Conservation (phyloP, 768 basidiomycete genomes). For the Boletus eberwhitei region DNA sequence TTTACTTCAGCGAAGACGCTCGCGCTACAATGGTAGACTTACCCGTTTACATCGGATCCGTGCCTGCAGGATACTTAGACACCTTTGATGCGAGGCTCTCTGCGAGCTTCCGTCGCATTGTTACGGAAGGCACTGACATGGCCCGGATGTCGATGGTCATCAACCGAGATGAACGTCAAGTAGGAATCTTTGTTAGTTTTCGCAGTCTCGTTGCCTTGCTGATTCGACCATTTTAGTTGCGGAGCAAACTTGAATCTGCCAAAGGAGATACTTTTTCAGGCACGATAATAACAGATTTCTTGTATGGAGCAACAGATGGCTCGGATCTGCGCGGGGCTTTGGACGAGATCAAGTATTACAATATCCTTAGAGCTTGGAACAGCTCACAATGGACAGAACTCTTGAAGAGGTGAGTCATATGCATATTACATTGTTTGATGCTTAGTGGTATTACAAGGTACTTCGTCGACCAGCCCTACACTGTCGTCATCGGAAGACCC, state of each 20-base stretch:
- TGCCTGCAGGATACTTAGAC: constrained; percentile 79
- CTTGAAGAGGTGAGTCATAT: constrained; percentile 58
- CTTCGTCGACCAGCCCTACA: constrained; percentile 65
- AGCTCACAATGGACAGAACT: constrained; percentile 73
- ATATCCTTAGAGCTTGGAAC: constrained; percentile 65
- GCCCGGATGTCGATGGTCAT: constrained; percentile 84
- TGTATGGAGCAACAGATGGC: constrained; percentile 83
- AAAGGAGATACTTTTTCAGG: constrained; percentile 79
- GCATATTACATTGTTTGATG: constrained; percentile 3
- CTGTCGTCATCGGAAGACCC: constrained; percentile 84
- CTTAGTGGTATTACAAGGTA: constrained; percentile 50
- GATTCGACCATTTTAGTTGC: constrained; percentile 48
- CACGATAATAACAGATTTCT: constrained; percentile 74
- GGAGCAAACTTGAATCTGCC: constrained; percentile 77
- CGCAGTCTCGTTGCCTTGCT: neutral
- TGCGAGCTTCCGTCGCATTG: constrained; percentile 65
- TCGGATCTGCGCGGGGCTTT: constrained; percentile 69
- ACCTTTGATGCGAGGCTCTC: constrained; percentile 66
- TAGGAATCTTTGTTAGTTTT: constrained; percentile 24
- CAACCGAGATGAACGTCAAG: constrained; percentile 84
- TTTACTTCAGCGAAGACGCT: constrained; percentile 78
- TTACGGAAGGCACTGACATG: constrained; percentile 81
- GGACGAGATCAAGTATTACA: constrained; percentile 76
- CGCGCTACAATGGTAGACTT: constrained; percentile 72
- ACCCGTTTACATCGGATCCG: constrained; percentile 75